Base-by-base conservation (phyloP, 768 basidiomycete species). In the Cytidiella melzeri region DNA sequence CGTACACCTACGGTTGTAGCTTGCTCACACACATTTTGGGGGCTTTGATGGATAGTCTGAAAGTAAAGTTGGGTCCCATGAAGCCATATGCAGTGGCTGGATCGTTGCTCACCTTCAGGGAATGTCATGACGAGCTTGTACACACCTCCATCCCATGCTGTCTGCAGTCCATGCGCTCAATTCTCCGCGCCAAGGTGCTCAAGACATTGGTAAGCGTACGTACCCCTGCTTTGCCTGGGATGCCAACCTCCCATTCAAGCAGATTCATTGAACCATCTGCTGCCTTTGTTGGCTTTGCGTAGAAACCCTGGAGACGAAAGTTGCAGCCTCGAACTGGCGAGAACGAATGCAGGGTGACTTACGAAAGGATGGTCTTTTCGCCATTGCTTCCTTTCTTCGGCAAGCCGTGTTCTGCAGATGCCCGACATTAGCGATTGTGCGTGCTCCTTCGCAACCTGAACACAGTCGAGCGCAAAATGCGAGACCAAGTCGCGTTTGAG, bases 331-430 rank as follows among this genome's bases (percentile, higher is more conserved):
- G 7, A 15, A 7, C 15, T 15, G 15, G 30, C 15, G 30, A 15
- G 30, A 34, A 34, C 7, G 30, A 34, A 7, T 7, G 15, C 30
- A 5, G 38, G 11, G 20, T 39, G 49, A 78, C 91, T 70, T 68
- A 97, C 96, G 60, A 95, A 97, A 25, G 96, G 96, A 68, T 99
- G 96, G 58, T 98, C 96, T 68, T 94, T 98, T 51, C 96, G 72
- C 96, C 96, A 99, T 62, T 94, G 91, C 71, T 99, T 99, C 62
- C 96, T 83, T 69, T 99, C 96, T 69, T 98, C 96, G 24, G 92
- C 81, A 13, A 99, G 76, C 61, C 96, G 85, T 28, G 87, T 83
- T 67, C 92, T 81, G 67, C 92, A 94, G 55, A 97, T 95, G 53
- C 92, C 92, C 45, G 91, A 85, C 91, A 92, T 91, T 41, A 34